These are phyloP conservation scores for Trichophyton benhamiae DNA, from an alignment of 2,329 filamentous ascomycete genomes.

Conservation along the genomic window DNA sequence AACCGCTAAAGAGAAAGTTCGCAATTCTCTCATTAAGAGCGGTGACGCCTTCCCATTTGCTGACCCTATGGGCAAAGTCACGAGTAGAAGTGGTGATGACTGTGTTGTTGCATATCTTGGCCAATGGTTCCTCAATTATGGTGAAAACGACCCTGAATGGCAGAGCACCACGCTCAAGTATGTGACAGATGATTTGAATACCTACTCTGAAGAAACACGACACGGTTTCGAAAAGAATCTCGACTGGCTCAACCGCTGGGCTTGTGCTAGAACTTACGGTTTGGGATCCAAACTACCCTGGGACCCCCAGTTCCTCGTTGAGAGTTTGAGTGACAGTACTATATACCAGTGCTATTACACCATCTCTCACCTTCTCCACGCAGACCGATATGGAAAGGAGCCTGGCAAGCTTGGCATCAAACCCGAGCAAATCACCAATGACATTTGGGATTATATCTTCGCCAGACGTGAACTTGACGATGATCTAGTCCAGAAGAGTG, in stretches of 20 bases:
- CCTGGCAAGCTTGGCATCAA: slow-evolving; percentile 57
- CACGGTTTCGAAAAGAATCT: slow-evolving; percentile 74
- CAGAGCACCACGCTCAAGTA: slow-evolving; percentile 60
- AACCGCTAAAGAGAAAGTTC: slow-evolving; percentile 73
- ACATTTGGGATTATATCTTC: slow-evolving; percentile 95
- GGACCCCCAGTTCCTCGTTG: slow-evolving; percentile 82
- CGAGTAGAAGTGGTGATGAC: slow-evolving; percentile 79
- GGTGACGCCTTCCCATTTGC: slow-evolving; percentile 81
- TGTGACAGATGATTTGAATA: slow-evolving; percentile 62
- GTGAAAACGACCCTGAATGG: slow-evolving; percentile 70
- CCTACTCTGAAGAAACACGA: slow-evolving; percentile 64
- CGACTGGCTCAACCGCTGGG: slow-evolving; percentile 91
- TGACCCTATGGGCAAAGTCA: slow-evolving; percentile 81
- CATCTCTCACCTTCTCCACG: slow-evolving; percentile 55
- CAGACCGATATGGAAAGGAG: slow-evolving; percentile 70
- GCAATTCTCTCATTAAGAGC: slow-evolving; percentile 61
- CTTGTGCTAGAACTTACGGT: slow-evolving; percentile 81
- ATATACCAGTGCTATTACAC: slow-evolving; percentile 63
- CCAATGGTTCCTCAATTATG: slow-evolving; percentile 98
- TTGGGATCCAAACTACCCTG: slow-evolving; percentile 89
- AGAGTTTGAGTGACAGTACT: slow-evolving; percentile 82
- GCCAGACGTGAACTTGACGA: slow-evolving; percentile 58
- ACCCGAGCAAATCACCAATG: slow-evolving; percentile 80
- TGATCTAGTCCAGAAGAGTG: slow-evolving; percentile 50
- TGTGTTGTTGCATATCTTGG: slow-evolving; percentile 89